A percentile compares a stretch with the other conserved stretches of the same genome.
Conservation (phyloP, 352 stramenopile genomes). For the Thalassiosira hispida region DNA sequence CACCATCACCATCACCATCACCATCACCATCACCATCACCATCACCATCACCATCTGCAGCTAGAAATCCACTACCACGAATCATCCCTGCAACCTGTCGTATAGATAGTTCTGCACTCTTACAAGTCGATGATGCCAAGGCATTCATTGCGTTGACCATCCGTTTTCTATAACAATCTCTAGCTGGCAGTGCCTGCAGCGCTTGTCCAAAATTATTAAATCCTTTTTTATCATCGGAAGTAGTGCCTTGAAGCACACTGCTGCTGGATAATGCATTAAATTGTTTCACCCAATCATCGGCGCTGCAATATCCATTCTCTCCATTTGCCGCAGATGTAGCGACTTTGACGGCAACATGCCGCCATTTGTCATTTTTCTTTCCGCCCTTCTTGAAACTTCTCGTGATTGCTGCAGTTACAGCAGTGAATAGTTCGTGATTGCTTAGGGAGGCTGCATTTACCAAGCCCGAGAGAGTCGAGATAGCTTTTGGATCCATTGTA, state of each 20-base stretch:
- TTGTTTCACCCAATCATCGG: constrained; percentile 26
- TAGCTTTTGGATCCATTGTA: background rate
- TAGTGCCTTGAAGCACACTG: background rate
- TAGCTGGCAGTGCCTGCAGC: background rate
- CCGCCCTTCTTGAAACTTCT: constrained; percentile 11
- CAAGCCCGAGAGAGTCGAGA: background rate
- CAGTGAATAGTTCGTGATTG: constrained; percentile 52
- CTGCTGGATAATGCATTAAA: constrained; percentile 17
- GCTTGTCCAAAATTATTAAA: constrained; percentile 21
- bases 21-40: too few species aligned
- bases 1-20: too few species aligned
- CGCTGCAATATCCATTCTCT: constrained; percentile 13
- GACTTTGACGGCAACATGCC: constrained; percentile 8
- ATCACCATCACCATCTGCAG: background rate
- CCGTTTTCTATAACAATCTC: constrained; percentile 33
- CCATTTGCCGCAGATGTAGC: constrained; percentile 21
- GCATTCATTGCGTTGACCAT: constrained; percentile 22
- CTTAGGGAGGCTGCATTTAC: constrained; percentile 36
- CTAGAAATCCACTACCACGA: constrained; percentile 16
- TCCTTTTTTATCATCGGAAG: background rate
- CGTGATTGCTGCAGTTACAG: constrained; percentile 34
- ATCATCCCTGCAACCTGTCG: constrained; percentile 34
- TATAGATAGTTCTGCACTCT: constrained; percentile 9
- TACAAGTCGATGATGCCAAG: background rate
- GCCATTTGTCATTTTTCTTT: constrained; percentile 30